Conservation (phyloP, 139 green algal genomes). For the Nannochloris sp. region DNA sequence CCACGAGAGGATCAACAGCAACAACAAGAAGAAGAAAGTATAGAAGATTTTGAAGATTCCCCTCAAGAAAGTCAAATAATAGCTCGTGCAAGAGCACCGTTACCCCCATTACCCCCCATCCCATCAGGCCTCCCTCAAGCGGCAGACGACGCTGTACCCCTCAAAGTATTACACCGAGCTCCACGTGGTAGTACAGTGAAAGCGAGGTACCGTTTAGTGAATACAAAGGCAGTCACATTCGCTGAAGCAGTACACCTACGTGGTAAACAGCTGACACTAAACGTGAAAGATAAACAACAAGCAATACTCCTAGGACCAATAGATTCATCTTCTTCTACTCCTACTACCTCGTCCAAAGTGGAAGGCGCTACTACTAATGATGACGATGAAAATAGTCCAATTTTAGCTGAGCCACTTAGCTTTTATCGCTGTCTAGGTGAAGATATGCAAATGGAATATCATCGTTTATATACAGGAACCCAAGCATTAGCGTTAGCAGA, state of each 20-base stretch:
- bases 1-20: no score
- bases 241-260: constrained; percentile 25
- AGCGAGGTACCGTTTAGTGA: constrained; percentile 17
- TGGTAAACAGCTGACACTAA: not conserved
- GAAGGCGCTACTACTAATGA: not conserved
- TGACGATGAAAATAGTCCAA: not conserved
- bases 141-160: not conserved
- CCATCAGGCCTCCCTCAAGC: not conserved
- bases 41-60: no score
- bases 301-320: constrained; percentile 11
- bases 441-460: constrained; percentile 28
- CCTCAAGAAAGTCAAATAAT: no score
- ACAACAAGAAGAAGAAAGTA: no score
- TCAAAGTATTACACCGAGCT: constrained; percentile 30
- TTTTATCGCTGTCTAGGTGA: constrained; percentile 30
- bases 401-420: constrained; percentile 14
- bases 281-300: constrained; percentile 30
- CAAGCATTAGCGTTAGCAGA: constrained; percentile 13
- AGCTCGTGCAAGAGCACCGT: not conserved
- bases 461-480: constrained; percentile 20
- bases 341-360: not conserved
- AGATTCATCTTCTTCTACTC: not conserved
- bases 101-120: not conserved
- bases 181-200: constrained; percentile 23
- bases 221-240: constrained; percentile 24